These are phyloP conservation scores for Phytophthora crassamura DNA, from an alignment of 352 stramenopile species.

Conservation along the genomic window DNA sequence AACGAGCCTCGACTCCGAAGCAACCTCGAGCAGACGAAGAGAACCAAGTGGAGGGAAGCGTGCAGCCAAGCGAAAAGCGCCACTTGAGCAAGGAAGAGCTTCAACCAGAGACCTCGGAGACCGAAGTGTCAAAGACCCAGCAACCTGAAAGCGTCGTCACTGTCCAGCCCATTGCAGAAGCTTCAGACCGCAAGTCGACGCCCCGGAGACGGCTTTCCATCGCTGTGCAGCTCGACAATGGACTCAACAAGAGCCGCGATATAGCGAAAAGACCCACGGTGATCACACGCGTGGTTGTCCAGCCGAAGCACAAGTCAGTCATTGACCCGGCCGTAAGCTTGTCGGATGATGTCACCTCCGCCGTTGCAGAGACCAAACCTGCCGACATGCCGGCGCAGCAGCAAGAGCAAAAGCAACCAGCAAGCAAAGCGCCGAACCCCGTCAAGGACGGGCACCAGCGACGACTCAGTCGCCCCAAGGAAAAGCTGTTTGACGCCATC, in stretches of 20 bases:
- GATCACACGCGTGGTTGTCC: slow-evolving; percentile 20
- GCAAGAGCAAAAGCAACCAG: slow-evolving; percentile 10
- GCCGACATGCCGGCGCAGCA: background rate
- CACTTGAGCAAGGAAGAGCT: slow-evolving; percentile 21
- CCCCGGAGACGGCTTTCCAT: slow-evolving; percentile 59
- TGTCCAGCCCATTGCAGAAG: background rate
- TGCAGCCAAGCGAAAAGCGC: background rate
- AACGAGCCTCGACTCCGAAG: background rate
- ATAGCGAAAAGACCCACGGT: slow-evolving; percentile 14
- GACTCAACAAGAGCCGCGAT: slow-evolving; percentile 38
- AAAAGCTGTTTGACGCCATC: slow-evolving; percentile 74
- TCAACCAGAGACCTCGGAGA: slow-evolving; percentile 41
- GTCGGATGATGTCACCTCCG: background rate
- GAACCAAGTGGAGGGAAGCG: slow-evolving; percentile 13
- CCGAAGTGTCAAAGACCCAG: slow-evolving; percentile 18
- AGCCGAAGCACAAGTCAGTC: slow-evolving; percentile 30
- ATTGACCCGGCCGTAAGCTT: background rate
- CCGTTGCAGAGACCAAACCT: background rate
- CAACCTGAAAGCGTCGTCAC: slow-evolving; percentile 10
- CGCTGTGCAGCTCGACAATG: slow-evolving; percentile 58
- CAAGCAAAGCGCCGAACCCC: slow-evolving; percentile 10
- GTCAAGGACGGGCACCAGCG: slow-evolving; percentile 18
- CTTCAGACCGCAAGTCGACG: slow-evolving; percentile 39
- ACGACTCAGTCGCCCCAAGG: slow-evolving; percentile 63
- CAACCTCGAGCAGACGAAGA: slow-evolving; percentile 11